Evolutionary conservation across 2,329 filamentous ascomycete species (phyloP), one percentile per base, ranked within the genome.

Genomic region (Fusarium tjaetaba): DNA sequence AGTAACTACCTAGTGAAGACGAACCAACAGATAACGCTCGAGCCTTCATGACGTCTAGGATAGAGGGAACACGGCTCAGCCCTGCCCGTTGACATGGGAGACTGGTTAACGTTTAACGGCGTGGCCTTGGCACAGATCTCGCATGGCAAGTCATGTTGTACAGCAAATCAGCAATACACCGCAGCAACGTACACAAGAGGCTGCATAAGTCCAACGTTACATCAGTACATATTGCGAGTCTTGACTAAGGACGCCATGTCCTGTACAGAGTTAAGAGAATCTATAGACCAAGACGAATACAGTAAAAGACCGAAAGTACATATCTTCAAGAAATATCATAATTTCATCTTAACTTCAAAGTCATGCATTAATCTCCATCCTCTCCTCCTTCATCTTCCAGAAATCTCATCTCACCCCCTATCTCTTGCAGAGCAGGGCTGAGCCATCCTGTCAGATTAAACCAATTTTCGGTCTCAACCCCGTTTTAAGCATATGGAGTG

Each of bases 401-500:
- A 45, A 51, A 70, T 42, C 22, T 46, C 46, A 43, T 36, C 24
- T 46, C 46, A 46, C 42, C 58, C 61, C 52, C 48, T 74, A 26
- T 58, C 52, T 58, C 39, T 20, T 45, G 39, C 32, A 61, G 45
- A 51, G 28, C 42, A 56, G 26, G 22, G 42, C 26, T 63, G 22
- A 41, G 39, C 38, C n/a, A 52, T 41, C 39, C 36, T 16, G 41
- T 48, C 45, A 57, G 52, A 61, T 48, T 52, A 56, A 39, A n/a
- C 53, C 14, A 24, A 46, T 41, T 65, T 53, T 46, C 30, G 28
- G n/a, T 45, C 24, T 55, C 28, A 11, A 28, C 71, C 71, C 71
- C 71, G 67, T 64, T 73, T 74, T 24, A 74, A 53, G 62, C 36
- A 73, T 73, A 65, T 26, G 7, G 48, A 59, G 30, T 59, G 38